Evolutionary conservation across 2,329 filamentous ascomycete genomes (phyloP).

Genomic region (Calonectria honghensis): DNA sequence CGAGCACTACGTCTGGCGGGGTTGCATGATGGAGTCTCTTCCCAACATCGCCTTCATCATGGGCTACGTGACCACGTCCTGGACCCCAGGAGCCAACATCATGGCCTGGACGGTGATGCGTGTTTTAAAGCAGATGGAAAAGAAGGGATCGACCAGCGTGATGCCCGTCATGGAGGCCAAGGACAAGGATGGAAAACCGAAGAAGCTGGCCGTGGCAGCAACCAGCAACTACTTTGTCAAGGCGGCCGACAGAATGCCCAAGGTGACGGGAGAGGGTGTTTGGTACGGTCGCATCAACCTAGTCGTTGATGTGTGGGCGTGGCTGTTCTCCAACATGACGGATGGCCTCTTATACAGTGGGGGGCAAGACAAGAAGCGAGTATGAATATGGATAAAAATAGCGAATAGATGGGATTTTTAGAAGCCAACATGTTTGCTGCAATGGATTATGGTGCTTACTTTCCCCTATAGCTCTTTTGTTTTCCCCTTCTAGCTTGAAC

Average conservation of each 20-base stretch:
- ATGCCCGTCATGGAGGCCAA: conserved; percentile 64
- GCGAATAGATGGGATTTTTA: not conserved
- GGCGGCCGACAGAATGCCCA: conserved; percentile 61
- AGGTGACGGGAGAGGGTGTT: conserved; percentile 58
- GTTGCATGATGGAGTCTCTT: conserved; percentile 78
- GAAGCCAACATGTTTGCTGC: not conserved
- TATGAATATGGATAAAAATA: conserved; percentile 17
- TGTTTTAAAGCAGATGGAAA: conserved; percentile 72
- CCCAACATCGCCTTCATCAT: conserved; percentile 78
- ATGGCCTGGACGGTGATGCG: conserved; percentile 68
- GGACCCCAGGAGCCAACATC: conserved; percentile 80
- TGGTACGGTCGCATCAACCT: conserved; percentile 61
- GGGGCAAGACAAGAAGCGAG: conserved; percentile 52
- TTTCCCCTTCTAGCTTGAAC: not conserved
- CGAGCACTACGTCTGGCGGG: conserved; percentile 77
- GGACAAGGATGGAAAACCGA: conserved; percentile 50
- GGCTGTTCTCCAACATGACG: conserved; percentile 57
- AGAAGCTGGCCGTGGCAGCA: conserved; percentile 53
- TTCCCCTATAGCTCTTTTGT: not conserved
- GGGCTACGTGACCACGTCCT: conserved; percentile 80
- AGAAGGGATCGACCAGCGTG: conserved; percentile 65
- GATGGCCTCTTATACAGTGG: conserved; percentile 57
- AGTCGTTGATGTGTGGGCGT: conserved; percentile 56
- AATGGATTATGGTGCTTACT: not conserved
- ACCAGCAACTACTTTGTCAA: conserved; percentile 61